These are phyloP conservation scores for Lyophyllum atratum DNA, from an alignment of 768 basidiomycete genomes.

Conservation along the genomic window DNA sequence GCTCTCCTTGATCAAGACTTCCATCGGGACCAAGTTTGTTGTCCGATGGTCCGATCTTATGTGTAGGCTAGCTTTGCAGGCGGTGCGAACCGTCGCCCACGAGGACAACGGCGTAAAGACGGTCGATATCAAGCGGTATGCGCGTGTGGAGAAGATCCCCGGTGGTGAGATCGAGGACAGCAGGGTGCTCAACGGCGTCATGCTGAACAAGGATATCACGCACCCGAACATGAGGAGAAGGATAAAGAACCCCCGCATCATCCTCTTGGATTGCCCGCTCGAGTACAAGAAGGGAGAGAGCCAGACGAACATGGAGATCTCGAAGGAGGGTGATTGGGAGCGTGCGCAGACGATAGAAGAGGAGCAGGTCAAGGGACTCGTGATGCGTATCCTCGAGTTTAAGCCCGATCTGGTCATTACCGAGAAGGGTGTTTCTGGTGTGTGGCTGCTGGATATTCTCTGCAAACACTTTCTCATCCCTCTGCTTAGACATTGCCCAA, in stretches of 20 bases:
- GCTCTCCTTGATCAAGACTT: conserved; percentile 96
- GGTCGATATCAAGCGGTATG: conserved; percentile 98
- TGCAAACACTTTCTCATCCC: not conserved
- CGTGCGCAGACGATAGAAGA: conserved; percentile 94
- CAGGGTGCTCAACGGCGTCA: conserved; percentile 83
- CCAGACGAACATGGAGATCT: conserved; percentile 98
- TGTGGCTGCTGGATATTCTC: conserved; percentile 26
- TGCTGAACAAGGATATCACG: conserved; percentile 99
- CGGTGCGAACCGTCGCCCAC: conserved; percentile 84
- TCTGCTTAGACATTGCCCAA: conserved; percentile 80
- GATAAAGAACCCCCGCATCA: conserved; percentile 86
- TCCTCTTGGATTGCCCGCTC: conserved; percentile 90
- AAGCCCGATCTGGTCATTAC: conserved; percentile 95
- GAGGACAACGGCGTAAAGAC: conserved; percentile 79
- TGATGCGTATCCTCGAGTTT: conserved; percentile 84
- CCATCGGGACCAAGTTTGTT: conserved; percentile 98
- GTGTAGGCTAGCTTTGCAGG: conserved; percentile 92
- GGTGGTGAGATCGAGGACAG: conserved; percentile 97
- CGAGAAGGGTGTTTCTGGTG: conserved; percentile 97
- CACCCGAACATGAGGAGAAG: conserved; percentile 95
- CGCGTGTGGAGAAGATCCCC: conserved; percentile 95
- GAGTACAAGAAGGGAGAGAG: conserved; percentile 99
- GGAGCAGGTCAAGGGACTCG: conserved; percentile 90
- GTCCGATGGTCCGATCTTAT: conserved; percentile 96
- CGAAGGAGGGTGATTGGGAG: conserved; percentile 92